Evolutionary conservation across 345 rosid species (phyloP).

Genomic region (Brassica nigra): DNA sequence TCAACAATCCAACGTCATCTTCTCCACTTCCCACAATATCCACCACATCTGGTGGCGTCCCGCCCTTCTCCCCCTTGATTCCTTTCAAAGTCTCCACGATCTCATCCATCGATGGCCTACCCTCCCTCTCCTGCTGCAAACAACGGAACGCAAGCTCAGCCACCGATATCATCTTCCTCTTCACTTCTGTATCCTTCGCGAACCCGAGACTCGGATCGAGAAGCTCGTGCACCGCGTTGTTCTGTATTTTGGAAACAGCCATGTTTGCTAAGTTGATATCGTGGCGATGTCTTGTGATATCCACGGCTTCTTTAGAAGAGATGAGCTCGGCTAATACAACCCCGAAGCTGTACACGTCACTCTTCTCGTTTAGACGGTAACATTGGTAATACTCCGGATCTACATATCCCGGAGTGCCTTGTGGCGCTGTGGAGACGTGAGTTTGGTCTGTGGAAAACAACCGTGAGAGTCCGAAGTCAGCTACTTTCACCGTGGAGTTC

Average conservation of each 20-base stretch:
- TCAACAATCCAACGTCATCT: constrained; percentile 59
- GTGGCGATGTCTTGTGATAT: constrained; percentile 59
- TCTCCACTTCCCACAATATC: constrained; percentile 38
- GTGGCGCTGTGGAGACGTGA: constrained; percentile 91
- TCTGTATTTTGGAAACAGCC: constrained; percentile 78
- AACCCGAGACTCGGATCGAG: constrained; percentile 70
- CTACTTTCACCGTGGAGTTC: constrained; percentile 69
- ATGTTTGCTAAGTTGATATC: constrained; percentile 78
- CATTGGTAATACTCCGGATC: constrained; percentile 88
- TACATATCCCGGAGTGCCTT: constrained; percentile 93
- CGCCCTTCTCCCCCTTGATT: constrained; percentile 41
- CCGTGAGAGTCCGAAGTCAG: constrained; percentile 91
- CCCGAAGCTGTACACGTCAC: constrained; percentile 93
- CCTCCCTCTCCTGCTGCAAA: constrained; percentile 73
- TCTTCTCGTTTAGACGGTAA: constrained; percentile 76
- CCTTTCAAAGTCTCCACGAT: constrained; percentile 51
- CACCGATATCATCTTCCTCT: constrained; percentile 50
- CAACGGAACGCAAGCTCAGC: constrained; percentile 81
- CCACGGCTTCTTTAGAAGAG: constrained; percentile 71
- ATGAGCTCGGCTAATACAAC: constrained; percentile 77
- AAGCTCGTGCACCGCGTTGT: constrained; percentile 60
- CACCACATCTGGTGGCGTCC: constrained; percentile 43
- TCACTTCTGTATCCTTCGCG: constrained; percentile 47
- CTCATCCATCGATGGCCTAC: constrained; percentile 83
- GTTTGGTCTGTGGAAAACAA: constrained; percentile 71